phyloP scores from a whole-genome alignment of 768 basidiomycete genomes.

The Ramaria sp. region DNA sequence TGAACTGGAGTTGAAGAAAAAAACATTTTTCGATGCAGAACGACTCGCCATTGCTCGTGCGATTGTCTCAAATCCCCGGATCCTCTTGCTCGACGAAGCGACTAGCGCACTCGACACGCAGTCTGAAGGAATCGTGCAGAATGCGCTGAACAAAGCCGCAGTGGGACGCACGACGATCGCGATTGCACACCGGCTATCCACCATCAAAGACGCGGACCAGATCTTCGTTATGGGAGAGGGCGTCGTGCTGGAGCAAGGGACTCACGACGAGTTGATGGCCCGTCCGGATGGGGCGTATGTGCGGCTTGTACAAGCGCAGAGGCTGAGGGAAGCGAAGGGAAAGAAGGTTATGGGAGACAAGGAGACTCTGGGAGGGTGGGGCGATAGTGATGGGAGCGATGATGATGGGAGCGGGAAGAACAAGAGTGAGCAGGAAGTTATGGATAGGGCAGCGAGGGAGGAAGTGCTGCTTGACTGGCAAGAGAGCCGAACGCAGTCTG shows the following conservation, averaged over 20 bases:
- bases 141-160: no score
- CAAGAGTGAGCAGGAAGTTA: constrained; percentile 26
- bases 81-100: no score
- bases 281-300: constrained; percentile 56
- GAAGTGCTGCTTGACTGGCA: constrained; percentile 48
- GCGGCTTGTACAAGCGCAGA: constrained; percentile 69
- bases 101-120: no score
- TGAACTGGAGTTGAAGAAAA: no score
- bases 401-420: constrained; percentile 12
- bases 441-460: constrained; percentile 41
- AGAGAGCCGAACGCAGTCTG: constrained; percentile 45
- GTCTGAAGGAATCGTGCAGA: constrained; percentile 78
- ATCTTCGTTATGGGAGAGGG: no score
- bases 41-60: constrained; percentile 85
- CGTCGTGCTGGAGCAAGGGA: constrained; percentile 76
- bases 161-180: constrained; percentile 75
- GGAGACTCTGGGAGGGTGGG: constrained; percentile 18
- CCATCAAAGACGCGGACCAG: constrained; percentile 73
- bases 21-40: constrained; percentile 31
- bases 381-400: no score
- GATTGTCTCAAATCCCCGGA: constrained; percentile 78
- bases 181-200: constrained; percentile 71
- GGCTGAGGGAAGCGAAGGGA: constrained; percentile 46
- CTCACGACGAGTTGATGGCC: constrained; percentile 56
- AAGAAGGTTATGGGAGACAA: constrained; percentile 18